A percentile compares a stretch with the other conserved stretches of the same genome.
These are phyloP conservation scores for Pyrenochaeta sp. DNA, from an alignment of 2,329 filamentous ascomycete genomes.

Conservation along the genomic window DNA sequence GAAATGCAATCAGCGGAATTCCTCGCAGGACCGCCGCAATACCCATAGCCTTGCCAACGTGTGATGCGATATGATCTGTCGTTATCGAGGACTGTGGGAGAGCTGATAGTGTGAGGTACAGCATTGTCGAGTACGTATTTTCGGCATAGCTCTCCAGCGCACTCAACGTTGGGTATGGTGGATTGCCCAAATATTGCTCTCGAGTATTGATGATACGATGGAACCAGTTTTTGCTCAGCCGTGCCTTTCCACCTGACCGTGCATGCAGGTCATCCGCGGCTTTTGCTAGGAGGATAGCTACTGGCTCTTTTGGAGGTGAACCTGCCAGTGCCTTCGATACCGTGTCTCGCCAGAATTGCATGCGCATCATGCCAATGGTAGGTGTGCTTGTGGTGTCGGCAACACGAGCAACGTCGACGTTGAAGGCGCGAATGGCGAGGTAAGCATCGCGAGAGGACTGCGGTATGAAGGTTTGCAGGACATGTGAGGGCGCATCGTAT, in stretches of 20 bases:
- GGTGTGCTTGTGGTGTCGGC: slow-evolving; percentile 89
- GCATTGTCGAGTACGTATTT: slow-evolving; percentile 90
- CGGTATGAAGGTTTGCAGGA: slow-evolving; percentile 86
- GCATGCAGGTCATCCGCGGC: slow-evolving; percentile 68
- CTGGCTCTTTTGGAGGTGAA: slow-evolving; percentile 85
- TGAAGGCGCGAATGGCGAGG: slow-evolving; percentile 88
- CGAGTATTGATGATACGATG: slow-evolving; percentile 79
- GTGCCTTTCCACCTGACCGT: slow-evolving; percentile 57
- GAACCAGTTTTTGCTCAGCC: slow-evolving; percentile 65
- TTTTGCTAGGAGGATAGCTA: slow-evolving; percentile 82
- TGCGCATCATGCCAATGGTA: slow-evolving; percentile 85
- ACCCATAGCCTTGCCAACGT: slow-evolving; percentile 92
- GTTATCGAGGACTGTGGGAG: slow-evolving; percentile 83
- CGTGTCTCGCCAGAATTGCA: slow-evolving; percentile 94
- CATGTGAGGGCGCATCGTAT: slow-evolving; percentile 88
- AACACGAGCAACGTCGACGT: slow-evolving; percentile 88
- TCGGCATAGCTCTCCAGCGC: slow-evolving; percentile 89
- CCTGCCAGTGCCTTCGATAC: slow-evolving; percentile 80
- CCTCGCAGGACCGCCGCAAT: slow-evolving; percentile 88
- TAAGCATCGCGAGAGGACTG: slow-evolving; percentile 79
- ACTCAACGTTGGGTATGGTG: slow-evolving; percentile 77
- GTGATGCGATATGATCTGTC: slow-evolving; percentile 90
- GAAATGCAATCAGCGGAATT: slow-evolving; percentile 85
- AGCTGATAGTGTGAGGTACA: slow-evolving; percentile 85
- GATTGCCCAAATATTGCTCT: slow-evolving; percentile 83